Conservation (phyloP, 2,329 filamentous ascomycete species). For the Monosporascus sp. region DNA sequence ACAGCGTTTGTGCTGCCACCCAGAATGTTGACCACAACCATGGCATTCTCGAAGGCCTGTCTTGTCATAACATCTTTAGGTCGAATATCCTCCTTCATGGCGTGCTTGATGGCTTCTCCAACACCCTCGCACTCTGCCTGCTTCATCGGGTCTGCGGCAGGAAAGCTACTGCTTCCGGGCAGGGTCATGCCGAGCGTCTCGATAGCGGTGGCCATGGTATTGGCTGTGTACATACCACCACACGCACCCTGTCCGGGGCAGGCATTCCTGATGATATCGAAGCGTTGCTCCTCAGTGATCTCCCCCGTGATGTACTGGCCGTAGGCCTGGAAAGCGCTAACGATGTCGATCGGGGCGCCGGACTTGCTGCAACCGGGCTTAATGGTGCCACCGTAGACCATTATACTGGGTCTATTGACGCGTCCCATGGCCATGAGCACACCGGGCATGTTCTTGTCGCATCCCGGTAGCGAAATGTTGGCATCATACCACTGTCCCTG, state of each 20-base stretch:
- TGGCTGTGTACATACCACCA: constrained; percentile 80
- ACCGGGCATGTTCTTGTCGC: constrained; percentile 99
- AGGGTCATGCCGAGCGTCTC: constrained; percentile 73
- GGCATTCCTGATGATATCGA: constrained; percentile 90
- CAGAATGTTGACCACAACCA: constrained; percentile 77
- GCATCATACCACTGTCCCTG: constrained; percentile 98
- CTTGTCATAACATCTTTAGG: constrained; percentile 76
- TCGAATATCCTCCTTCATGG: constrained; percentile 71
- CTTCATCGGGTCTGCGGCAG: constrained; percentile 70
- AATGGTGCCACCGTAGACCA: constrained; percentile 97
- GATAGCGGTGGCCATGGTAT: constrained; percentile 72
- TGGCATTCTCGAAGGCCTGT: constrained; percentile 78
- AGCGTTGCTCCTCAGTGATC: constrained; percentile 85
- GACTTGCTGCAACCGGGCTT: constrained; percentile 78
- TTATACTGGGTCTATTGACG: constrained; percentile 88
- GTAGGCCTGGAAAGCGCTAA: constrained; percentile 97
- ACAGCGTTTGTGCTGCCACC: constrained; percentile 85
- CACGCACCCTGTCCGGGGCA: constrained; percentile 82
- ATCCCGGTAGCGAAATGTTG: constrained; percentile 93
- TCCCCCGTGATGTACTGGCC: constrained; percentile 90
- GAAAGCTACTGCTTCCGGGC: constrained; percentile 76
- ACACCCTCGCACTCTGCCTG: constrained; percentile 66
- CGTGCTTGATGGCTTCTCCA: constrained; percentile 68
- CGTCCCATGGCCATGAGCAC: constrained; percentile 91
- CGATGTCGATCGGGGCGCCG: constrained; percentile 81